Evolutionary conservation across 805 yeast species (phyloP), one percentile per base, ranked within the genome.

Genomic region (Blastobotrys attinorum): DNA sequence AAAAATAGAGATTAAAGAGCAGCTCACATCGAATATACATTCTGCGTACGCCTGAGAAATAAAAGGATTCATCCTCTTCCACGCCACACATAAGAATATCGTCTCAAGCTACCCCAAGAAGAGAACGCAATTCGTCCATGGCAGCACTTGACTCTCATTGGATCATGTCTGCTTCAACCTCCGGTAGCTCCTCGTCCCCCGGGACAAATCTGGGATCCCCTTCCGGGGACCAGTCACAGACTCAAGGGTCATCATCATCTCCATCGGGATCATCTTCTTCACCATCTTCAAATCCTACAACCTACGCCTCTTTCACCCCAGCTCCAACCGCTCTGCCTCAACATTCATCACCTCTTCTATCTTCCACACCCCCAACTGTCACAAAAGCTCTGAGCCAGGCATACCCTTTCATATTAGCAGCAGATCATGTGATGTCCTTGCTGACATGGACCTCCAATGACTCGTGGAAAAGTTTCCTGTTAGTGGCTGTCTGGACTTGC

Each of bases 361-460:
- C 87, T 31, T 77, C 87, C 20, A 92, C 98, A 0, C 97, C 97
- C 2, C 92, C 96, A 2, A 77, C 88, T 0, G 86, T 90, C 11
- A 81, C 95, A 23, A 83, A 85, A 54, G 85, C 92, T 2, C 70
- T 90, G 41, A 76, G 88, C 32, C 73, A 78, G 47, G 77, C 95
- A 7, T 89, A 90, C 60, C 97, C 97, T 1, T 86, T 86, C 58
- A 68, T 90, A 35, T 71, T 84, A 32, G 75, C 83, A 1, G 76
- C 80, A 7, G 87, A 89, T 60, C 77, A 79, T 51, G 49, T 76
- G 2, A 68, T 88, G 44, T 79, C 85, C 35, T 70, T 88, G 32
- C 62, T 85, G 31, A 89, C 97, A 0, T 90, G 98, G 98, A 84
- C 97, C 2, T 79, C 80, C 49, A 89, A 83, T 31, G 92, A 86